phyloP scores from a whole-genome alignment of 2,329 filamentous ascomycete genomes.

The Teratosphaeria pseudoeucalypti region DNA sequence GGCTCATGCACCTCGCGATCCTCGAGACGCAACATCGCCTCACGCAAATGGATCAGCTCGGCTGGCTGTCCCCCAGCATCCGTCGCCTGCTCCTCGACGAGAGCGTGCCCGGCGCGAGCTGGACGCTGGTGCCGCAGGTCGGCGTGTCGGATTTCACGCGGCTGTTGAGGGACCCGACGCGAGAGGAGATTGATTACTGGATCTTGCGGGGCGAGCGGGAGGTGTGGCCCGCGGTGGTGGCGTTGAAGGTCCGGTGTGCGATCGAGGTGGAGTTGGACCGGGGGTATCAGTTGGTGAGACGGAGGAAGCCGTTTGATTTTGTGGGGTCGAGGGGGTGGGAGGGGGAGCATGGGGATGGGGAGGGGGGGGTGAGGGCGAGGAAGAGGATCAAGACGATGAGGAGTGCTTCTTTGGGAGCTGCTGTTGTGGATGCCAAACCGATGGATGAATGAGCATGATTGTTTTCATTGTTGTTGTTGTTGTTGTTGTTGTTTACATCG shows the following conservation, averaged over 20 bases:
- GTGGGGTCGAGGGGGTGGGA: background rate
- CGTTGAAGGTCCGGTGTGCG: slow-evolving; percentile 69
- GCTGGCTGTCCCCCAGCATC: slow-evolving; percentile 48
- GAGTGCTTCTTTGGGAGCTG: background rate
- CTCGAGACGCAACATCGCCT: slow-evolving; percentile 73
- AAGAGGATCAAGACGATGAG: background rate
- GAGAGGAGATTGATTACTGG: slow-evolving; percentile 71
- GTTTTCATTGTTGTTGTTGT: too few species aligned
- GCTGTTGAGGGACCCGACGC: slow-evolving; percentile 72
- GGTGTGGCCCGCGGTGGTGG: slow-evolving; percentile 82
- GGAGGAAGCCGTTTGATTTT: slow-evolving; percentile 4
- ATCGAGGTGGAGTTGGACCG: slow-evolving; percentile 81
- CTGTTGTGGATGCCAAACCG: too few species aligned
- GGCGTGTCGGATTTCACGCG: slow-evolving; percentile 61
- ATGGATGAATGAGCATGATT: too few species aligned
- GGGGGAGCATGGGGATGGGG: background rate
- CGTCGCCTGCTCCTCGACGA: slow-evolving; percentile 38
- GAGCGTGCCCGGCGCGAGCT: slow-evolving; percentile 62
- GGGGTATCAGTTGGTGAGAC: slow-evolving; percentile 67
- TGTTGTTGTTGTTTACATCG: too few species aligned
- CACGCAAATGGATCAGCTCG: slow-evolving; percentile 68
- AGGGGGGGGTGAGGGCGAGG: background rate
- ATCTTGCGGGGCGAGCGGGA: slow-evolving; percentile 73
- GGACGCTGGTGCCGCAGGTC: slow-evolving; percentile 76
- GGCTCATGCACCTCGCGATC: slow-evolving; percentile 53